Conservation (phyloP, 208 protist species). For the Trypanosoma scelopori region DNA sequence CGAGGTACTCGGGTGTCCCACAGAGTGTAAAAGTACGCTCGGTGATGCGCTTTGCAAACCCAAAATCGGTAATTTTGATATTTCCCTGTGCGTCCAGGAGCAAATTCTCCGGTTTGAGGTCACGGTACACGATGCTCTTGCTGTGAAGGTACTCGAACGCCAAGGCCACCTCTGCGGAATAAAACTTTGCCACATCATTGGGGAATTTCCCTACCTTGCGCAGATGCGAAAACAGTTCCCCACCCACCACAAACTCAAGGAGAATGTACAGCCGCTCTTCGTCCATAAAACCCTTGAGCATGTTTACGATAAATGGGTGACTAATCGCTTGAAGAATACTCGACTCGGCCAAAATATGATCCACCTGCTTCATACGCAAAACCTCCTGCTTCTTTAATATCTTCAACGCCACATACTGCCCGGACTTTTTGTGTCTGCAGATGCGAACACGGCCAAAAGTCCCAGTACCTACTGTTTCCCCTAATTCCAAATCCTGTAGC, state of each 20-base stretch:
- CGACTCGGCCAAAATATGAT: constrained; percentile 93
- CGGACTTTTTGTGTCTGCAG: constrained; percentile 81
- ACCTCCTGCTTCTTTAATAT: constrained; percentile 91
- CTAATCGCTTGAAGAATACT: constrained; percentile 91
- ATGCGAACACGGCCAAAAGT: constrained; percentile 94
- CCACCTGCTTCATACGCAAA: constrained; percentile 90
- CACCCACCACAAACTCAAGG: constrained; percentile 93
- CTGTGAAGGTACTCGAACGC: constrained; percentile 88
- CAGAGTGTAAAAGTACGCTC: constrained; percentile 85
- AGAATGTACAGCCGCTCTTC: constrained; percentile 92
- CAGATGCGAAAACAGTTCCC: constrained; percentile 92
- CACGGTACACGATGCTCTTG: constrained; percentile 82
- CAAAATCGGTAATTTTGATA: constrained; percentile 91
- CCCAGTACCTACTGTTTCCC: constrained; percentile 92
- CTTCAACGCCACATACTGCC: constrained; percentile 89
- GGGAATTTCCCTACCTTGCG: constrained; percentile 89
- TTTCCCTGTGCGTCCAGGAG: constrained; percentile 78
- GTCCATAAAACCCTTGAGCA: constrained; percentile 96
- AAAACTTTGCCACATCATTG: constrained; percentile 93
- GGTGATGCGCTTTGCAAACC: constrained; percentile 82
- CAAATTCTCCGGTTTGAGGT: constrained; percentile 90
- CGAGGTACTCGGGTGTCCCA: constrained; percentile 87
- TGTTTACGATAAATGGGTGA: constrained; percentile 95
- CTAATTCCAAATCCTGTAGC: constrained; percentile 88
- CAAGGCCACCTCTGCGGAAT: constrained; percentile 87